Conservation (phyloP, 768 basidiomycete species). For the Russula sp. region DNA sequence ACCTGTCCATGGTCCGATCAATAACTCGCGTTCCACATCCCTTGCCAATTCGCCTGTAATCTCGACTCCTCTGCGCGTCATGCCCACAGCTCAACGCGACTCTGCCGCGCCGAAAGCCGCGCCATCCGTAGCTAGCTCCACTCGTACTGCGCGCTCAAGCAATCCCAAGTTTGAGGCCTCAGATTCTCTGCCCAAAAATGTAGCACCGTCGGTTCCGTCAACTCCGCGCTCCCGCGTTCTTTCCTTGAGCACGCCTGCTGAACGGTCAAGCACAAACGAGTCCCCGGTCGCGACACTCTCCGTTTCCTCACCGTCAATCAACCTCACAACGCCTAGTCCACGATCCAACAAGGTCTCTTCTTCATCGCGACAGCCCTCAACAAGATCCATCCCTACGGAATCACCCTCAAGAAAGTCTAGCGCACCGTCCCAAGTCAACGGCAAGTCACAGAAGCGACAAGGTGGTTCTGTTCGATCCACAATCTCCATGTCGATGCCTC, state of each 20-base stretch:
- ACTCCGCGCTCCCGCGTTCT: constrained; percentile 37
- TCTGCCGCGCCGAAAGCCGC: constrained; percentile 19
- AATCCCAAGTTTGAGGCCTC: constrained; percentile 17
- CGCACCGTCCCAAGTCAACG: constrained; percentile 23
- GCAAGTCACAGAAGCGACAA: constrained; percentile 24
- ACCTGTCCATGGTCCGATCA: constrained; percentile 21
- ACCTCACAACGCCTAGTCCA: constrained; percentile 17
- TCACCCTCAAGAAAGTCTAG: constrained; percentile 19
- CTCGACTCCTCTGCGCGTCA: constrained; percentile 24
- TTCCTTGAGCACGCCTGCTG: constrained; percentile 37
- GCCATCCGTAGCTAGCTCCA: constrained; percentile 26
- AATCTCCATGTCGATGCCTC: constrained; percentile 7
- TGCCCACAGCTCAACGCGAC: constrained; percentile 12
- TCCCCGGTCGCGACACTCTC: constrained; percentile 20
- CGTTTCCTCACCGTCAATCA: constrained; percentile 14
- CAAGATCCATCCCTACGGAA: constrained; percentile 21
- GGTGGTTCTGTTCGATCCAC: constrained; percentile 17
- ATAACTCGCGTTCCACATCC: constrained; percentile 21
- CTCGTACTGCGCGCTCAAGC: constrained; percentile 24
- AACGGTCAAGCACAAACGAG: constrained; percentile 26
- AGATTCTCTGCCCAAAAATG: constrained; percentile 20
- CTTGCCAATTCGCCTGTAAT: constrained; percentile 26
- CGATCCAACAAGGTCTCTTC: constrained; percentile 10
- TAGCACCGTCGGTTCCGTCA: constrained; percentile 18
- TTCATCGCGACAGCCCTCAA: constrained; percentile 15